Percentiles rank a stretch among this genome's conserved stretches.
These are phyloP conservation scores for Suhomyces guaymorum DNA, from an alignment of 1,139 yeast species.

Conservation along the genomic window DNA sequence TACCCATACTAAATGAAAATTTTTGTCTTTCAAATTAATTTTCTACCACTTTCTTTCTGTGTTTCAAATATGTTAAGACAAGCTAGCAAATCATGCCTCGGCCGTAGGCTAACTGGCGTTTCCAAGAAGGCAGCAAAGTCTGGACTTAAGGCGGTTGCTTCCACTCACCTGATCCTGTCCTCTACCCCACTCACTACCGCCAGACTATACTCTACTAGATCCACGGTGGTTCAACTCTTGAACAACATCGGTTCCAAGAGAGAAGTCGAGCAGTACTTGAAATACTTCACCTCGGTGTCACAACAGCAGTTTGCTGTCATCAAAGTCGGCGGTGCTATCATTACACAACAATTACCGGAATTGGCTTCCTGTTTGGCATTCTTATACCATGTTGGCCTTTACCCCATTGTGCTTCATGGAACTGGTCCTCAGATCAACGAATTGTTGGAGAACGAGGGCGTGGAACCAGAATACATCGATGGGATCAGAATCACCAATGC, in stretches of 20 bases:
- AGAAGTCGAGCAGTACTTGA: constrained; percentile 95
- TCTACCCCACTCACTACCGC: constrained; percentile 2
- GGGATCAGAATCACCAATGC: constrained; percentile 97
- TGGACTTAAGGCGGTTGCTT: constrained; percentile 5
- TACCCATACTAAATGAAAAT: constrained; percentile 9
- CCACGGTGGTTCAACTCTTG: constrained; percentile 90
- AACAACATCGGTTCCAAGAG: constrained; percentile 96
- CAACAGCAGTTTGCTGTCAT: constrained; percentile 98
- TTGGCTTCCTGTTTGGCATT: constrained; percentile 95
- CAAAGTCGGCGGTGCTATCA: constrained; percentile 98
- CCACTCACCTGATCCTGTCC: constrained; percentile 1
- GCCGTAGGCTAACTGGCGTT: constrained; percentile 10
- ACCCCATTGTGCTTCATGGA: constrained; percentile 95
- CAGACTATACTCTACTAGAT: constrained; percentile 62
- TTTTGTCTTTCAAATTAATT: constrained; percentile 5
- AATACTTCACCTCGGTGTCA: constrained; percentile 92
- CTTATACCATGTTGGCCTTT: constrained; percentile 93
- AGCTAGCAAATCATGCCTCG: constrained; percentile 14
- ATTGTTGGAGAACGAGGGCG: constrained; percentile 88
- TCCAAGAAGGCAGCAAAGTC: constrained; percentile 9
- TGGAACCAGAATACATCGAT: constrained; percentile 93
- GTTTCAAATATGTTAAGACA: constrained; percentile 16
- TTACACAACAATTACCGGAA: constrained; percentile 89
- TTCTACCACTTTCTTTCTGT: constrained; percentile 8
- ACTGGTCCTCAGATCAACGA: constrained; percentile 99